Base-by-base conservation (phyloP, 768 basidiomycete genomes). In the Brasilioporus rufonigricans region DNA sequence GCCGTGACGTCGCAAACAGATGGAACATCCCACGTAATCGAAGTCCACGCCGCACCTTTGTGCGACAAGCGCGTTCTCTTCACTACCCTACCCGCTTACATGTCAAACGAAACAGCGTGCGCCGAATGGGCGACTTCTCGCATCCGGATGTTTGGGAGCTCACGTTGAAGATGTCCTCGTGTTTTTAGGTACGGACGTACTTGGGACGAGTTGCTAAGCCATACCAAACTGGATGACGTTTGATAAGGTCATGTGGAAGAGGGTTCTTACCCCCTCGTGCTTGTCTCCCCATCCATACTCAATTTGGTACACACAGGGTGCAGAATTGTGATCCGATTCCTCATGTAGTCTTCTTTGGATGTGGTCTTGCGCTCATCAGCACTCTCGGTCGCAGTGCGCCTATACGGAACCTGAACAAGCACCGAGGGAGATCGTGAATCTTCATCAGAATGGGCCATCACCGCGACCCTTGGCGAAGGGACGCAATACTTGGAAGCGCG, bases 1-100 rank as follows among this genome's bases (percentile, higher is more conserved):
- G 31, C 23, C 38, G 38, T 46, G 46, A 49, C 35, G 12, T 32
- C 26, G 43, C 39, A 13, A 11, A 33, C 21, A 39, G 27, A 14
- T 10, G 14, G n/a, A 40, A 40, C 14, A 9, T n/a, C 1, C 36
- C 38, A 62, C 64, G 58, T 65, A 65, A 66, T 57, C 35, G 53
- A 65, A 66, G 64, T 10, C 45, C 5, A 19, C 14, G 18, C 4
- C 18, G 44, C 23, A 24, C 53, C 23, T 26, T 10, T n/a, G 31
- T 14, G 31, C 26, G 19, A 26, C 18, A 36, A 16, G 48, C 8
- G 27, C 21, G 10, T 33, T 36, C 32, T 29, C n/a, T 27, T 21
- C 29, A 8, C 27, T 53, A 18, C 27, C 32, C 19, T 21, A 41
- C 46, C 58, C 41, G 53, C 44, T 48, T 51, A 58, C 35, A 36